A percentile compares a stretch with the other conserved stretches of the same genome.
These are phyloP conservation scores for Astragalus membranaceus DNA, from an alignment of 306 rosid species.

Conservation along the genomic window DNA sequence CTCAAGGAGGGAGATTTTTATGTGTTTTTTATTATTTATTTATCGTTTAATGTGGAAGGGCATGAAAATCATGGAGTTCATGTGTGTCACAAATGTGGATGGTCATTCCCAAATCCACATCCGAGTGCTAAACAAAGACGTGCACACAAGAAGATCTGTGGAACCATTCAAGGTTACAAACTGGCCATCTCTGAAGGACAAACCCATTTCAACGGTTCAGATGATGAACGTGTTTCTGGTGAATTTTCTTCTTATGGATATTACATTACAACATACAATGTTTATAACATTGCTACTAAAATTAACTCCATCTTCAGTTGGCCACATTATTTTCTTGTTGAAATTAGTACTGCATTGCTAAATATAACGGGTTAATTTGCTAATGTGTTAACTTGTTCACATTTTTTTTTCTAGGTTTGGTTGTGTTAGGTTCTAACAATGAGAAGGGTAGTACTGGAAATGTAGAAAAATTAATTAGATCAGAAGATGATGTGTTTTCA, in stretches of 20 bases:
- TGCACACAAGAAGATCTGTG: constrained; percentile 85
- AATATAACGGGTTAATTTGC: neutral
- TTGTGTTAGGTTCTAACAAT: constrained; percentile 34
- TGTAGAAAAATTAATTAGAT: constrained; percentile 24
- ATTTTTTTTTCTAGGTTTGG: constrained; percentile 17
- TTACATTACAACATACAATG: neutral
- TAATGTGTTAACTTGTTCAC: constrained; percentile 8
- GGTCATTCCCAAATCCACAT: constrained; percentile 71
- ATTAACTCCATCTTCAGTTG: neutral
- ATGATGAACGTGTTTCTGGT: constrained; percentile 62
- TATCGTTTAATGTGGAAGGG: constrained; percentile 33
- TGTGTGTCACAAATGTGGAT: constrained; percentile 75
- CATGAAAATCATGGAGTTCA: constrained; percentile 48
- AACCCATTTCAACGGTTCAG: constrained; percentile 38
- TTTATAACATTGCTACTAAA: neutral
- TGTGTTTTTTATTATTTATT: neutral
- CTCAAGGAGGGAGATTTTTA: neutral
- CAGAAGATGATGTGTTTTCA: constrained; percentile 58
- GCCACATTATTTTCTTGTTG: neutral
- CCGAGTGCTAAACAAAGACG: constrained; percentile 77
- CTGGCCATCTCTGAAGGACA: constrained; percentile 27
- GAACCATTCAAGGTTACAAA: constrained; percentile 64
- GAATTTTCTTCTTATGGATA: neutral
- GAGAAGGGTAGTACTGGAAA: constrained; percentile 31
- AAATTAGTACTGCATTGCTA: neutral